A percentile compares a stretch with the other conserved stretches of the same genome.
phyloP scores from a whole-genome alignment of 257 asterid genomes.

The Cinchona pubescens region DNA sequence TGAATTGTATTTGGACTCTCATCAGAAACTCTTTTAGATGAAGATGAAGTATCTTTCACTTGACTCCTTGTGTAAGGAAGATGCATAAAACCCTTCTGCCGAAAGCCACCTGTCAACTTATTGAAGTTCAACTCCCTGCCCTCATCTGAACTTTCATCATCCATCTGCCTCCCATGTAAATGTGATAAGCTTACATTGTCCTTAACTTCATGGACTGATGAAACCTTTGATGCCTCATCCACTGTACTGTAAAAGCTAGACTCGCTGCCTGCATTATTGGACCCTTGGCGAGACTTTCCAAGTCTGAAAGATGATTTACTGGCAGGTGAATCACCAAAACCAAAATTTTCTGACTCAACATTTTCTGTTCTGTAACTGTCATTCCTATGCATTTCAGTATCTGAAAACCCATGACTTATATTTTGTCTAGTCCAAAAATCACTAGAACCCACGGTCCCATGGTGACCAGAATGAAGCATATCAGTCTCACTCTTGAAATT shows the following conservation, averaged over 20 bases:
- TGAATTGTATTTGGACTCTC: slow-evolving; percentile 21
- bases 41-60: slow-evolving; percentile 33
- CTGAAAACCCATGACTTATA: slow-evolving; percentile 24
- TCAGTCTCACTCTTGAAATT: slow-evolving; percentile 55
- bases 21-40: slow-evolving; percentile 30
- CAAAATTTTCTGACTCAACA: slow-evolving; percentile 17
- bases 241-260: not conserved
- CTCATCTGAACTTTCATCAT: slow-evolving; percentile 30
- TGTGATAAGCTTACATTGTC: slow-evolving; percentile 10
- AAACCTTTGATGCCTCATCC: slow-evolving; percentile 14
- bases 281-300: slow-evolving; percentile 24
- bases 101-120: slow-evolving; percentile 80
- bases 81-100: slow-evolving; percentile 57
- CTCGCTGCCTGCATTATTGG: slow-evolving; percentile 22
- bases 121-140: slow-evolving; percentile 53
- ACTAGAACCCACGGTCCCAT: slow-evolving; percentile 24
- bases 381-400: slow-evolving; percentile 21
- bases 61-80: slow-evolving; percentile 50
- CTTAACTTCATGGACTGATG: slow-evolving; percentile 5
- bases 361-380: slow-evolving; percentile 15
- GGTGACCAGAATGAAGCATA: slow-evolving; percentile 22
- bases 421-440: slow-evolving; percentile 15
- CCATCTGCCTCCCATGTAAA: slow-evolving; percentile 10
- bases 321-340: slow-evolving; percentile 21
- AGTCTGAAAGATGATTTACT: slow-evolving; percentile 28